Conservation (phyloP, 371 early-diverging fungal species). For the Thermomucor indicae-seudaticae region DNA sequence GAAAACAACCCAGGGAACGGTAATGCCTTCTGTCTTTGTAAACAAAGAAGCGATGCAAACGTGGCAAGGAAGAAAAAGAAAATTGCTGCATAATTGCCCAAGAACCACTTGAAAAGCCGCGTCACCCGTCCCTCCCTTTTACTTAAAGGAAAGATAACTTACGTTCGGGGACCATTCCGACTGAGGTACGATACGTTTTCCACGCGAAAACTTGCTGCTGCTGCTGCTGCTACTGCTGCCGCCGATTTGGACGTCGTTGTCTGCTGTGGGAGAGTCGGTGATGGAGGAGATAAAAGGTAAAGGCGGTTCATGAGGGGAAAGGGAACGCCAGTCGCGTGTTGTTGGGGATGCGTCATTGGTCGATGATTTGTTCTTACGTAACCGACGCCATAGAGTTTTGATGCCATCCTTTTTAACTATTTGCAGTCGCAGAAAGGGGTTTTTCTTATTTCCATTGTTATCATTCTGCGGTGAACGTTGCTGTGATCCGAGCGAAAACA, state of each 20-base stretch:
- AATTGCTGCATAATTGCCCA: no score
- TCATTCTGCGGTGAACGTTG: background rate
- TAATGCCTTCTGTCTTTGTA: no score
- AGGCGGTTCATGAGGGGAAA: conserved; percentile 8
- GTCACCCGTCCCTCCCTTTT: background rate
- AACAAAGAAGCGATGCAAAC: no score
- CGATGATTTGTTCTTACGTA: background rate
- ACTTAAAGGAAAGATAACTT: background rate
- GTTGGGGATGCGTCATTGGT: background rate
- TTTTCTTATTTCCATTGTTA: background rate
- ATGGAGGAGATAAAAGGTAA: conserved; percentile 3
- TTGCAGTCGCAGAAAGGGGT: background rate
- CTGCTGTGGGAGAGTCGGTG: background rate
- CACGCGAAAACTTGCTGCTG: background rate
- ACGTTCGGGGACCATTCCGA: background rate
- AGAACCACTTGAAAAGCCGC: no score
- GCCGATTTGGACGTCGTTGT: background rate
- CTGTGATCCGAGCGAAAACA: conserved; percentile 7
- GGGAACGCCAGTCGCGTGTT: conserved; percentile 10
- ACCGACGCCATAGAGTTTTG: background rate
- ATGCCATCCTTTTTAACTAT: conserved; percentile 1
- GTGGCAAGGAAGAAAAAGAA: no score
- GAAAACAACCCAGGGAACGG: no score
- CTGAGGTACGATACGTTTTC: background rate
- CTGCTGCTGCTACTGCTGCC: no score